phyloP scores from a whole-genome alignment of 208 protist species.

The Jaenimonas drosophilae region DNA sequence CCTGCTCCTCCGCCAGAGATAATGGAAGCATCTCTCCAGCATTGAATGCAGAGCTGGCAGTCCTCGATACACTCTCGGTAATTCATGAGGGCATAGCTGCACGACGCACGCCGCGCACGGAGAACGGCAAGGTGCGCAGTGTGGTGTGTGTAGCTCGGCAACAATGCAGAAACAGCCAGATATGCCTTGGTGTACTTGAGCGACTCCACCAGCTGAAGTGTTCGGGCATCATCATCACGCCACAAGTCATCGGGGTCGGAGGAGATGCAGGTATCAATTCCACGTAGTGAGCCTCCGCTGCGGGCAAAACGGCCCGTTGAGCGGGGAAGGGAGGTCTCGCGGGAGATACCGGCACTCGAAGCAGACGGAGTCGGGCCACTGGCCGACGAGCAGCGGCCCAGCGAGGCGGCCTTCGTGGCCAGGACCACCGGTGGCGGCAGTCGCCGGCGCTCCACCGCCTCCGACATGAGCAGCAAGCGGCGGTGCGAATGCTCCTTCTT shows the following conservation, averaged over 20 bases:
- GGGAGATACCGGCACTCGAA: not conserved
- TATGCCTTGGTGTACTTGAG: constrained; percentile 16
- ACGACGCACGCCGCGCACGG: constrained; percentile 21
- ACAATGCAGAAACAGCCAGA: constrained; percentile 11
- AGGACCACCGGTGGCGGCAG: constrained; percentile 3
- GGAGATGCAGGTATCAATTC: too few species aligned
- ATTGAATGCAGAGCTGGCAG: too few species aligned
- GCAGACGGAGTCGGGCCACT: not conserved
- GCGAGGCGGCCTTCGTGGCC: not conserved
- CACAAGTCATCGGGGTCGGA: too few species aligned
- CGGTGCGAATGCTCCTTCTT: constrained; percentile 9
- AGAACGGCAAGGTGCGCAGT: constrained; percentile 5
- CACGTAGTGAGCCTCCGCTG: not conserved
- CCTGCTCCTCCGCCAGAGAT: too few species aligned
- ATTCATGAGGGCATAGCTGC: constrained; percentile 54
- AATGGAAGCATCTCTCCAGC: too few species aligned
- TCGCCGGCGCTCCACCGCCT: constrained; percentile 17
- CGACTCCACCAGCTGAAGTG: not conserved
- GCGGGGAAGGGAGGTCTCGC: not conserved
- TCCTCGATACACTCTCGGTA: constrained; percentile 71
- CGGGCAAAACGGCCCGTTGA: not conserved
- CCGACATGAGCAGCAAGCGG: constrained; percentile 11
- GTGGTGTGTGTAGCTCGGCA: not conserved
- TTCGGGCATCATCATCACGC: not conserved
- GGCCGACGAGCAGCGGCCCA: not conserved